phyloP scores from a whole-genome alignment of 148 eudicot species.

The Limonium bicolor region DNA sequence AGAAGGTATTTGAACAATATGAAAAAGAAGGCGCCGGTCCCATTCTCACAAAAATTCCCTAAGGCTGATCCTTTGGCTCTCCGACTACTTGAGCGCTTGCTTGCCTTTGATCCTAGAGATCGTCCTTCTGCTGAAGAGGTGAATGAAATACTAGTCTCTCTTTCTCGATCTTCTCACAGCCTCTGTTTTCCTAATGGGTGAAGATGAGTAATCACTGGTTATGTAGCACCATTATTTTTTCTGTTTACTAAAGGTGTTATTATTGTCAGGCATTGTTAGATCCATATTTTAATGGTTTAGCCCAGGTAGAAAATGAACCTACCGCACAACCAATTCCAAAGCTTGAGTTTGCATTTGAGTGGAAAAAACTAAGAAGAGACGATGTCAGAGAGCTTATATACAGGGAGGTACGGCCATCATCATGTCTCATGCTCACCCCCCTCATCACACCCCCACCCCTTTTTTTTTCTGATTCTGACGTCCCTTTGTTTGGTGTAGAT shows the following conservation, averaged over 20 bases:
- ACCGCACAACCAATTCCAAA: constrained; percentile 32
- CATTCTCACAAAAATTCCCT: constrained; percentile 66
- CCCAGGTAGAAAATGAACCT: constrained; percentile 37
- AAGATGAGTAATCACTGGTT: neutral
- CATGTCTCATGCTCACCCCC: neutral
- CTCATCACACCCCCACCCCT: neutral
- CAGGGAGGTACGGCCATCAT: constrained; percentile 7
- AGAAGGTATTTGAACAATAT: constrained; percentile 65
- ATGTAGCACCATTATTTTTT: neutral
- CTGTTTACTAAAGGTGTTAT: neutral
- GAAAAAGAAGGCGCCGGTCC: constrained; percentile 60
- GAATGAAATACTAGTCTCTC: neutral
- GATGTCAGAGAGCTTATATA: constrained; percentile 39
- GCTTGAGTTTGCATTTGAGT: constrained; percentile 42
- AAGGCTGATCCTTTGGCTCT: constrained; percentile 85
- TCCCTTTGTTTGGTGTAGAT: constrained; percentile 19
- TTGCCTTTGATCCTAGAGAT: constrained; percentile 92
- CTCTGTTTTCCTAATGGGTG: too few species aligned
- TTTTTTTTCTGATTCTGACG: neutral
- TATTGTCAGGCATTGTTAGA: constrained; percentile 22
- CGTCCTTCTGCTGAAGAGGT: constrained; percentile 88
- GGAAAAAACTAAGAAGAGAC: constrained; percentile 29
- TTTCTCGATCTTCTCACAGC: too few species aligned
- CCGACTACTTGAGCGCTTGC: constrained; percentile 72
- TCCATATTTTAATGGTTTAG: constrained; percentile 33